phyloP scores from a whole-genome alignment of 129 eudicot genomes.

The Arctium minus region DNA sequence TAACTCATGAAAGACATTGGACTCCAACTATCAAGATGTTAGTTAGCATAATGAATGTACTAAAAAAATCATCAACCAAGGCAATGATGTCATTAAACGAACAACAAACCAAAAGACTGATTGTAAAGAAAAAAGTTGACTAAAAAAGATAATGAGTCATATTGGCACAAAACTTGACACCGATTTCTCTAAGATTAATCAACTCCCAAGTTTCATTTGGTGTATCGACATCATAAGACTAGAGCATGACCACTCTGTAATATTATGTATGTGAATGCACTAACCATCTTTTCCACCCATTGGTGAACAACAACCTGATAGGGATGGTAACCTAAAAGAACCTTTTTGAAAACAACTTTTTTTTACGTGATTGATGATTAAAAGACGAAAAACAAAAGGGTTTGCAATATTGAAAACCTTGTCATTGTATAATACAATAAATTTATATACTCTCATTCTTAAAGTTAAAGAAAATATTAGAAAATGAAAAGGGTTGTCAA shows the following conservation, averaged over 20 bases:
- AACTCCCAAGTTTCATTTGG: not conserved
- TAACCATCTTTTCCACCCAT: not conserved
- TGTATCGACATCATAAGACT: not conserved
- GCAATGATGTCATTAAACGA: not conserved
- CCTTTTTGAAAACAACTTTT: no score
- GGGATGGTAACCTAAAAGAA: not conserved
- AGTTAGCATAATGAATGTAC: not conserved
- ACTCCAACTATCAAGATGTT: constrained; percentile 5
- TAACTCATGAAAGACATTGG: not conserved
- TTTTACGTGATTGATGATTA: no score
- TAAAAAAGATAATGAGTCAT: not conserved
- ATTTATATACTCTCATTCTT: no score
- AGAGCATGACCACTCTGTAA: not conserved
- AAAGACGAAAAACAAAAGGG: no score
- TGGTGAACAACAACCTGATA: not conserved
- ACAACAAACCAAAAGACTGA: not conserved
- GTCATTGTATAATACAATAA: no score
- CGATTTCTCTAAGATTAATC: not conserved
- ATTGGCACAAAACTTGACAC: not conserved
- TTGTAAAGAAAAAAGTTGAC: not conserved
- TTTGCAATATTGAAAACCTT: no score
- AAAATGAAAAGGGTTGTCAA: no score
- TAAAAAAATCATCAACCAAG: not conserved
- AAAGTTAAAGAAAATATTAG: no score
- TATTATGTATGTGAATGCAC: no score